Percentiles rank a stretch among this genome's conserved stretches.
Conservation (phyloP, 345 rosid genomes). For the Populus euphratica region DNA sequence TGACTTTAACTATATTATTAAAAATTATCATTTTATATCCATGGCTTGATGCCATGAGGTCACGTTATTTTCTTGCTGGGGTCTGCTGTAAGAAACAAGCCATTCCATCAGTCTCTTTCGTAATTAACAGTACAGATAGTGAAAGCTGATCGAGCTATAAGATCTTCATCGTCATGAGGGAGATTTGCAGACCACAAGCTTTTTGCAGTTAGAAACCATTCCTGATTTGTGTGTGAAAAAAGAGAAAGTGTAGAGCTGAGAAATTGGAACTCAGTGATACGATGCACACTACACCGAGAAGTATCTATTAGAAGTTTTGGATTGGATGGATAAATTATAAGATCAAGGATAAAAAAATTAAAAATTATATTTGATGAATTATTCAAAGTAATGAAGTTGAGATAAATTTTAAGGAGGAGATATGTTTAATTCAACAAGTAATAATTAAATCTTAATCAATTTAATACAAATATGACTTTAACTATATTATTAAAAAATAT, state of each 20-base stretch:
- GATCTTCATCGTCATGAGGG: neutral
- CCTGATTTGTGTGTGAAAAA: neutral
- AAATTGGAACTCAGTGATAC: neutral
- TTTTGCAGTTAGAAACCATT: neutral
- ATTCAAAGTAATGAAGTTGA: no score
- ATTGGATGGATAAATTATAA: no score
- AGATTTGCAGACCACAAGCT: neutral
- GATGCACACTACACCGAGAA: no score
- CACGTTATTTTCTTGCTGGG: conserved; percentile 19
- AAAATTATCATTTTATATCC: neutral
- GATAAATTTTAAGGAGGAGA: no score
- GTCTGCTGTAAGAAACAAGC: conserved; percentile 10
- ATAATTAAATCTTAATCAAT: no score
- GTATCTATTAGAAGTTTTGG: no score
- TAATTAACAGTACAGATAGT: neutral
- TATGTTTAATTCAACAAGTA: no score
- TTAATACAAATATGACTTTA: no score
- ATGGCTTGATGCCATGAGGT: neutral
- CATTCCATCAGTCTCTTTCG: neutral
- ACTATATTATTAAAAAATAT: no score
- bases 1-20: no score
- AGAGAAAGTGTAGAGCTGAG: neutral
- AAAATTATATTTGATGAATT: no score
- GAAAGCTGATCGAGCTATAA: neutral
- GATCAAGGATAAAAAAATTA: no score